Percentiles rank a stretch among this genome's conserved stretches.
Conservation (phyloP, 2,329 filamentous ascomycete genomes). For the Nemania sp. region DNA sequence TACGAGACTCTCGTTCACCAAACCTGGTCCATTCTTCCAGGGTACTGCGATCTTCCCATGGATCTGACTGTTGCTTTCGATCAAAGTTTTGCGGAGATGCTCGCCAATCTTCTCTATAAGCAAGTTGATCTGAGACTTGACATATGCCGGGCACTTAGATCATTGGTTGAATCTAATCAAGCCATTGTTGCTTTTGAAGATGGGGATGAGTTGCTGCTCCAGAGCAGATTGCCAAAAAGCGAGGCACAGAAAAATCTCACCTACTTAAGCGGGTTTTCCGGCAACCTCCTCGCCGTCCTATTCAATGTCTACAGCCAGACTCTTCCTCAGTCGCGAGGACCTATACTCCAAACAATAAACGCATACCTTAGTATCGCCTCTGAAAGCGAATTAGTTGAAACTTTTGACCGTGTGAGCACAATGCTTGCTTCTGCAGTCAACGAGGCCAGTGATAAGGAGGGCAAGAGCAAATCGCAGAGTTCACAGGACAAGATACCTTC, state of each 20-base stretch:
- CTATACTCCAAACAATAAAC: conserved; percentile 93
- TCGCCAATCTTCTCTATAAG: conserved; percentile 91
- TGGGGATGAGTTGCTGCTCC: conserved; percentile 73
- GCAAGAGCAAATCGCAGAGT: conserved; percentile 63
- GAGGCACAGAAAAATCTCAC: conserved; percentile 78
- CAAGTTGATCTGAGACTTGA: conserved; percentile 86
- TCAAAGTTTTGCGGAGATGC: conserved; percentile 83
- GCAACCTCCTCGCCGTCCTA: conserved; percentile 91
- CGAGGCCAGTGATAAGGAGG: conserved; percentile 59
- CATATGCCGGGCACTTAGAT: conserved; percentile 83
- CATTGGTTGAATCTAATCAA: conserved; percentile 89
- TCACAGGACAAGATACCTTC: conserved; percentile 78
- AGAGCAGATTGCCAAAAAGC: conserved; percentile 76
- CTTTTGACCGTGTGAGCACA: conserved; percentile 82
- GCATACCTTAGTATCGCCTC: conserved; percentile 89
- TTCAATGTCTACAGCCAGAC: conserved; percentile 99
- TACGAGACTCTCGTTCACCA: conserved; percentile 91
- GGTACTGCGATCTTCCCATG: conserved; percentile 90
- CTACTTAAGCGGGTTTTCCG: conserved; percentile 78
- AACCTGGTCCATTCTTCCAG: conserved; percentile 90
- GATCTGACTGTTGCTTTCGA: conserved; percentile 80
- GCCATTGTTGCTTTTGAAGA: conserved; percentile 72
- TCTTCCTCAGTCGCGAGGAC: conserved; percentile 86
- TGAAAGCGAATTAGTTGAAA: conserved; percentile 76
- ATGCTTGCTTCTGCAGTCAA: conserved; percentile 78